phyloP scores from a whole-genome alignment of 2,329 filamentous ascomycete species.

The Clonostachys sp. region DNA sequence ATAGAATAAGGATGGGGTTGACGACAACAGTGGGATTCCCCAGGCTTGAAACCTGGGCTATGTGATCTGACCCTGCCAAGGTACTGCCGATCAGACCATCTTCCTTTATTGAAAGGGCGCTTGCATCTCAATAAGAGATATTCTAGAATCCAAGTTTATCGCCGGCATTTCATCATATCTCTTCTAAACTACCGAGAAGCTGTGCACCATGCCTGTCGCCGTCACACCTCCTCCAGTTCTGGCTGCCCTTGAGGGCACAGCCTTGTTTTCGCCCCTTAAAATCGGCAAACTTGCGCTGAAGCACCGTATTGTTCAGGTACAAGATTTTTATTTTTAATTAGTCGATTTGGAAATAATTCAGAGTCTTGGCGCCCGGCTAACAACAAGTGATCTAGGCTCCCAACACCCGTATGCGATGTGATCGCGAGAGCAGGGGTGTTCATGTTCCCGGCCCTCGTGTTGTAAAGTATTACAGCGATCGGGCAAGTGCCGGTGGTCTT shows the following conservation, averaged over 20 bases:
- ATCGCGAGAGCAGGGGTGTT: conserved; percentile 22
- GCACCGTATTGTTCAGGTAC: conserved; percentile 28
- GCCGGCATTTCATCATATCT: background rate
- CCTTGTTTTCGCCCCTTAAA: conserved; percentile 25
- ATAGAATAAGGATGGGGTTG: too few species aligned
- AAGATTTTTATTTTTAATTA: background rate
- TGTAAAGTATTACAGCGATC: conserved; percentile 19
- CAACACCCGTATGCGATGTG: conserved; percentile 13
- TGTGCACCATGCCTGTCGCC: background rate
- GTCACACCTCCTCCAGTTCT: conserved; percentile 1
- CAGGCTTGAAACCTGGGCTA: too few species aligned
- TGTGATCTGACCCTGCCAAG: too few species aligned
- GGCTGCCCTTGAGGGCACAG: conserved; percentile 14
- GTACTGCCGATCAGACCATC: too few species aligned
- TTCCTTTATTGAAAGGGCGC: too few species aligned
- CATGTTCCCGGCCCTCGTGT: conserved; percentile 20
- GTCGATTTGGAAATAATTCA: background rate
- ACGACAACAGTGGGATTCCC: too few species aligned
- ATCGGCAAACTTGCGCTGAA: conserved; percentile 22
- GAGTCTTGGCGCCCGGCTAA: background rate
- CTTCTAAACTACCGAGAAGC: background rate
- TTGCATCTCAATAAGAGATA: too few species aligned
- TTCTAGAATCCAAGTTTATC: too few species aligned
- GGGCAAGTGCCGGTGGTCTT: conserved; percentile 22
- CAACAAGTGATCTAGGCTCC: conserved; percentile 6